These are phyloP conservation scores for Acanthamoeba culbertsoni DNA, from an alignment of 208 protist species.

Conservation along the genomic window DNA sequence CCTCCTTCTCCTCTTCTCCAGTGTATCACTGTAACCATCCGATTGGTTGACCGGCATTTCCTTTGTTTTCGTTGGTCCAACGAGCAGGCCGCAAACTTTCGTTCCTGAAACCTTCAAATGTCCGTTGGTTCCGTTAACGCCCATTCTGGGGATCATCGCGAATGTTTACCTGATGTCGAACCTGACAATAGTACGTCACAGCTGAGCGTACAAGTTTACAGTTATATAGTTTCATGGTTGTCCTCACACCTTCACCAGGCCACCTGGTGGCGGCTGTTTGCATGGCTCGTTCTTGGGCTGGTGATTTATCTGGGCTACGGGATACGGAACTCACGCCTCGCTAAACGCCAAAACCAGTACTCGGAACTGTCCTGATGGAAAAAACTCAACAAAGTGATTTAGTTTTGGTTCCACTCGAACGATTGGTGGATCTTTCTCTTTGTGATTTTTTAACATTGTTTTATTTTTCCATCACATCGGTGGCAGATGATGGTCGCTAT, in stretches of 20 bases:
- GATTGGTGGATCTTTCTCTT: too few relatives aligned
- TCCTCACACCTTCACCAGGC: too few relatives aligned
- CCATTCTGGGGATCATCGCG: neutral
- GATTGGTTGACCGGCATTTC: neutral
- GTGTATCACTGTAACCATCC: neutral
- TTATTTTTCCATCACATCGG: too few relatives aligned
- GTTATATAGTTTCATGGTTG: neutral
- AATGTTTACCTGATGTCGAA: slow-evolving; percentile 43
- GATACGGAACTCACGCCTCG: neutral
- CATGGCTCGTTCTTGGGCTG: neutral
- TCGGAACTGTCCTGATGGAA: too few relatives aligned
- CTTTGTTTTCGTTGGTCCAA: neutral
- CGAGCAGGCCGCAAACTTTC: neutral
- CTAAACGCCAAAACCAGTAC: neutral
- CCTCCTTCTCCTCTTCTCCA: neutral
- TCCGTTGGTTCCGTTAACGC: slow-evolving; percentile 28
- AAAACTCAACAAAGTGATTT: too few relatives aligned
- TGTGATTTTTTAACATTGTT: too few relatives aligned
- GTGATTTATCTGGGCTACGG: slow-evolving; percentile 47
- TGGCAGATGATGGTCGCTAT: too few relatives aligned
- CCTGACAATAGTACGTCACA: neutral
- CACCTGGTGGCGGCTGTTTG: neutral
- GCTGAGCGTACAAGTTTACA: neutral
- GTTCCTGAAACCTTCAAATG: neutral
- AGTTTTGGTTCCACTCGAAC: too few relatives aligned